Base-by-base conservation (phyloP, 2,329 filamentous ascomycete species). In the Penicillium sp. region DNA sequence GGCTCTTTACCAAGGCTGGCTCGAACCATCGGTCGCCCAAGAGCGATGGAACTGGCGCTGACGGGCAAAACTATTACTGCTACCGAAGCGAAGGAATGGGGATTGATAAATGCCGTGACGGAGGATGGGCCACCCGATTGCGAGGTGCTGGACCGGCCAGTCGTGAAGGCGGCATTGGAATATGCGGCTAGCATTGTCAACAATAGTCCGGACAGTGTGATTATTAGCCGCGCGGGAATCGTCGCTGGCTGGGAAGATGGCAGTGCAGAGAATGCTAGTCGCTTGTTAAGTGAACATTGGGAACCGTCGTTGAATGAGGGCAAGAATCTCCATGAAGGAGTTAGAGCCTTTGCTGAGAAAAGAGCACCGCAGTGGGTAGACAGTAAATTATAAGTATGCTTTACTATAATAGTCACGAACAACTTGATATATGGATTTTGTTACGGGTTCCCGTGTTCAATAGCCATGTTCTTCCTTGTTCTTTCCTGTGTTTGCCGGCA, bases 181-280 rank as follows among this genome's bases (percentile, higher is more conserved):
- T 55, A 54, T 49, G 61, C 61, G 16, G 22, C 52, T 37, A 43
- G 52, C 22, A 63, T 63, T 24, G 49, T 55, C 19, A 33, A 57
- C 1, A 63, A 61, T 37, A 61, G 56, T 24, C 60, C 60, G 14
- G 60, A 63, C 33, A 59, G 58, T 27, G 52, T 63, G 8, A 59
- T 63, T 48, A 59, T 63, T 9, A 59, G 58, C 31, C 58, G 60
- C 1, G 56, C 56, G 13, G 60, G 60, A 4, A 61, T 63, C n/a
- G 26, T 58, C 10, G 54, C 52, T 31, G 58, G 58, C 5, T 61
- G 52, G 47, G 60, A 61, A 24, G 52, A 60, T 47, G 58, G 58
- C 13, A 63, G 60, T 37, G 58, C 56, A 22, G 60, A 63, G 22
- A 57, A 63, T 49, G 58, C 55, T 6, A 58, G 47, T 44, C 58